Evolutionary conservation across 768 basidiomycete species (phyloP), one percentile per base, ranked within the genome.

Genomic region (Pulveroboletus sp.): DNA sequence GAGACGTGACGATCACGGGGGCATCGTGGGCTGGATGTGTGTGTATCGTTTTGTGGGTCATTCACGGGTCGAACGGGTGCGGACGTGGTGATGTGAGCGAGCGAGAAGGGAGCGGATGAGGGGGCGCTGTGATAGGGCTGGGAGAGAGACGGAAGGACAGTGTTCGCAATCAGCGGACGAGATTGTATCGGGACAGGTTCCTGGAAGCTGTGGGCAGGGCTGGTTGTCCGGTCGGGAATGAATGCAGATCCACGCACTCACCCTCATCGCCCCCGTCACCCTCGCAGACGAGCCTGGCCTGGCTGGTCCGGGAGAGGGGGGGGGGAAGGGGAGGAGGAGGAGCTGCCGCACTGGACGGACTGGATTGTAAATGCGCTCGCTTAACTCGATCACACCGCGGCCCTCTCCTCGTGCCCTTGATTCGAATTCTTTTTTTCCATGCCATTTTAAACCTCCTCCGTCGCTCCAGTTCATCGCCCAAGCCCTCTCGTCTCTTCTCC

Each of bases 381-480:
- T 69, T 68, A 68, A 68, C 66, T 64, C 49, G 66, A 68, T 69
- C 64, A 64, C 58, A 69, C 68, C 68, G 65, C 66, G 66, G 68
- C 66, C 60, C 68, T 65, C 68, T 78, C 82, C 83, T 83, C 83
- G 81, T 85, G 81, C 67, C 78, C 77, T 71, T 64, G 71, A 73
- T 79, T 77, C 76, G 75, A 79, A 75, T 81, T 79, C 78, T 80
- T 81, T 80, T 62, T 77, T 81, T 76, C 71, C 69, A 69, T 77
- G 68, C 73, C 77, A 76, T 79, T 80, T 77, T 80, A 77, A 78
- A 74, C 72, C 71, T 61, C 49, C 56, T 57, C 60, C 60, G 59
- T 55, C 49, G 28, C 36, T 26, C 47, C 43, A 61, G 49, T 18
- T 9, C 49, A 42, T 50, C 59, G 46, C 40, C 26, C 56, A 42